A percentile compares a stretch with the other conserved stretches of the same genome.
Evolutionary conservation across 345 rosid genomes (phyloP).

Genomic region (Capsella bursapastoris): DNA sequence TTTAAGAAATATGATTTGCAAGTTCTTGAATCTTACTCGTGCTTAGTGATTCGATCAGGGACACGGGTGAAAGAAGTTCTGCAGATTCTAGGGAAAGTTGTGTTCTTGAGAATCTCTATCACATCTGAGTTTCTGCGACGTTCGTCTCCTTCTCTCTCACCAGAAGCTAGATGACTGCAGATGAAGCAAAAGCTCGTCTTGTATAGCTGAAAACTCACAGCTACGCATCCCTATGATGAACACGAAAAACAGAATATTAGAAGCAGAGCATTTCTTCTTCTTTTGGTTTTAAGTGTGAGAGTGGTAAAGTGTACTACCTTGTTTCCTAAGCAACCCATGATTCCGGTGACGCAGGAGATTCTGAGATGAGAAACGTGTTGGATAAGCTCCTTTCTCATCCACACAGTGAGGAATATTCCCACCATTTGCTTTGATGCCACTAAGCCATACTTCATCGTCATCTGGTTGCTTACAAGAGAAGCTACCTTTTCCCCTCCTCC

Average conservation of each 20-base stretch:
- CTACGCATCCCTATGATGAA: constrained; percentile 79
- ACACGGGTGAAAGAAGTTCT: constrained; percentile 54
- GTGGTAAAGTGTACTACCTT: constrained; percentile 56
- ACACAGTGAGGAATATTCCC: constrained; percentile 86
- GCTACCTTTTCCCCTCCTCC: constrained; percentile 37
- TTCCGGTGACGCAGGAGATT: constrained; percentile 72
- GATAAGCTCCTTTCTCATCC: constrained; percentile 86
- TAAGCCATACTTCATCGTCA: constrained; percentile 67
- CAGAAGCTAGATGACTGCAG: constrained; percentile 94
- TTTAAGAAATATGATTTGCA: too few relatives aligned
- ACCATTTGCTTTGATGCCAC: constrained; percentile 96
- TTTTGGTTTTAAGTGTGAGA: not conserved
- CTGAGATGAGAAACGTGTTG: constrained; percentile 79
- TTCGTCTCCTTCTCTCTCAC: constrained; percentile 96
- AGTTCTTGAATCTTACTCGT: constrained; percentile 61
- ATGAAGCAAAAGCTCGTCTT: constrained; percentile 88
- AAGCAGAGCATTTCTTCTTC: constrained; percentile 6
- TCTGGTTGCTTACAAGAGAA: constrained; percentile 44
- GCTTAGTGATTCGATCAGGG: constrained; percentile 74
- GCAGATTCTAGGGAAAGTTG: constrained; percentile 78
- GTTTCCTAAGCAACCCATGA: constrained; percentile 93
- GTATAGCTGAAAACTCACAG: constrained; percentile 82
- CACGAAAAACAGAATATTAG: not conserved
- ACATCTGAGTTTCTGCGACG: constrained; percentile 84
- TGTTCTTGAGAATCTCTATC: constrained; percentile 75